These are phyloP conservation scores for Scorias spongiosa DNA, from an alignment of 2,329 filamentous ascomycete species.

Conservation along the genomic window DNA sequence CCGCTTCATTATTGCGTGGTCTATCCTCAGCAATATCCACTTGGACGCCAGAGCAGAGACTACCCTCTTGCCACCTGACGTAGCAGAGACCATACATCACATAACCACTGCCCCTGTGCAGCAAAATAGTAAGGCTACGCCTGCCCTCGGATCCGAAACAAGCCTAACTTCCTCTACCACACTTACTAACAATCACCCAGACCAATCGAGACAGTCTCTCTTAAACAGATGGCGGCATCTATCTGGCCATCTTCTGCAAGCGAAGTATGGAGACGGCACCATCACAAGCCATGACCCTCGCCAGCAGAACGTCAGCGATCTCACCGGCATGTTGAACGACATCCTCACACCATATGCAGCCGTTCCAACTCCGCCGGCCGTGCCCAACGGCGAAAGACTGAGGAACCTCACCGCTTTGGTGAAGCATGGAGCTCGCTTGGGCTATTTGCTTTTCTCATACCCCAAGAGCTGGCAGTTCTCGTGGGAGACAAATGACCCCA, in stretches of 20 bases:
- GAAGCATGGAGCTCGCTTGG: constrained; percentile 20
- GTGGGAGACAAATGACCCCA: constrained; percentile 7
- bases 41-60: neutral
- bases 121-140: constrained; percentile 1
- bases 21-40: constrained; percentile 9
- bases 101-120: neutral
- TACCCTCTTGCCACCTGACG: constrained; percentile 16
- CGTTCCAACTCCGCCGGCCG: constrained; percentile 12
- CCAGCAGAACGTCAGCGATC: constrained; percentile 11
- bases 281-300: constrained; percentile 11
- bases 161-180: neutral
- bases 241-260: constrained; percentile 17
- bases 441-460: constrained; percentile 23
- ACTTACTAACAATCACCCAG: neutral
- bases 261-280: constrained; percentile 12
- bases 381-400: constrained; percentile 8
- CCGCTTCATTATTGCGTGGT: constrained; percentile 20
- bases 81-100: constrained; percentile 4
- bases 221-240: constrained; percentile 19
- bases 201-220: constrained; percentile 2
- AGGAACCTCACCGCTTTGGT: constrained; percentile 21
- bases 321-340: constrained; percentile 12
- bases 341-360: constrained; percentile 17
- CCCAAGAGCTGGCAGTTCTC: constrained; percentile 20
- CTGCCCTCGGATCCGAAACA: neutral